phyloP scores from a whole-genome alignment of 208 protist genomes.

The Leishmania tropica region DNA sequence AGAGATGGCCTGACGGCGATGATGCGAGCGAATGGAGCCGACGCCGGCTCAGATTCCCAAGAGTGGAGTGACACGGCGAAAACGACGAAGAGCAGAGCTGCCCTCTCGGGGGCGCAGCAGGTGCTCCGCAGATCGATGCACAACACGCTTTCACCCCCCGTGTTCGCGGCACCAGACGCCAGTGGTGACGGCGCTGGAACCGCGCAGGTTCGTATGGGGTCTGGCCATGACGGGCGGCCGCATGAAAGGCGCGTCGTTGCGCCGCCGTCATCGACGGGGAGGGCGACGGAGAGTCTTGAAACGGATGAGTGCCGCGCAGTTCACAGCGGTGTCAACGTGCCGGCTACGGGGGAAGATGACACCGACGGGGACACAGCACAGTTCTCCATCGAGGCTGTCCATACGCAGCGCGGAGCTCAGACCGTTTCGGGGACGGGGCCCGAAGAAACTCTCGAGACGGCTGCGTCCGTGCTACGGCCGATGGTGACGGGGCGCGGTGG shows the following conservation, averaged over 20 bases:
- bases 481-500: constrained; percentile 5
- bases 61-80: neutral
- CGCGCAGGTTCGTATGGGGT: neutral
- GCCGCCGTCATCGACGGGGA: neutral
- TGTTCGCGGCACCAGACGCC: neutral
- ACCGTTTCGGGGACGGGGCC: neutral
- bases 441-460: constrained; percentile 11
- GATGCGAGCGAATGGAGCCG: neutral
- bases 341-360: neutral
- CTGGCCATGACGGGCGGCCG: too few relatives aligned
- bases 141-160: constrained; percentile 5
- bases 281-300: neutral
- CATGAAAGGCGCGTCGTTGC: neutral
- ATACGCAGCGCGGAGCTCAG: constrained; percentile 5
- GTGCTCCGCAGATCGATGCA: constrained; percentile 27
- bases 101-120: constrained; percentile 10
- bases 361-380: constrained; percentile 1
- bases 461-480: constrained; percentile 16
- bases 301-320: neutral
- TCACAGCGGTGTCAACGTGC: neutral
- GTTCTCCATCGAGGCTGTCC: constrained; percentile 7
- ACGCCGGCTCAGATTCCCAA: neutral
- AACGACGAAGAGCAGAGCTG: neutral
- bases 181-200: too few relatives aligned
- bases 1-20: constrained; percentile 9